These are phyloP conservation scores for Geotrichum macrosporum DNA, from an alignment of 1,139 yeast genomes.

Conservation along the genomic window DNA sequence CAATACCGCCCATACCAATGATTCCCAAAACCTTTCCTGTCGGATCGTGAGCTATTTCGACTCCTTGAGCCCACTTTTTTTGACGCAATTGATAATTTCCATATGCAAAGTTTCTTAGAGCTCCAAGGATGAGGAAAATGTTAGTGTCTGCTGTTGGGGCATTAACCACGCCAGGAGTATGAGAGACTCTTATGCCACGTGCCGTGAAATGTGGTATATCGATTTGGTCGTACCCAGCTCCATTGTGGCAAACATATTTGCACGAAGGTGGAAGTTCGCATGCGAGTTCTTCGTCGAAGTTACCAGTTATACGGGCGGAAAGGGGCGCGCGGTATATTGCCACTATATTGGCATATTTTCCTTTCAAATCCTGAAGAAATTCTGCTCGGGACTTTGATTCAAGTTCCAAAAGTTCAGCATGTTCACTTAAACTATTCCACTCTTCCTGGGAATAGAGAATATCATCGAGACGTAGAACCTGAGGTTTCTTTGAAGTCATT, in stretches of 20 bases:
- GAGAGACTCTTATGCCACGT: slow-evolving; percentile 56
- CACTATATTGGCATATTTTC: slow-evolving; percentile 33
- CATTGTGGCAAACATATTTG: slow-evolving; percentile 67
- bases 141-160: slow-evolving; percentile 77
- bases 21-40: slow-evolving; percentile 64
- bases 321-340: slow-evolving; percentile 35
- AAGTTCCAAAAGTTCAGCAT: slow-evolving; percentile 26
- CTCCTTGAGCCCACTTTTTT: slow-evolving; percentile 36
- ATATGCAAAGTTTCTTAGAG: slow-evolving; percentile 55
- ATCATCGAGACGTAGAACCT: slow-evolving; percentile 30
- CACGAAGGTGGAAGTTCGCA: slow-evolving; percentile 56
- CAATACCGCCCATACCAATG: slow-evolving; percentile 80
- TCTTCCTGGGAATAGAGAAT: slow-evolving; percentile 28
- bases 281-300: slow-evolving; percentile 70
- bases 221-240: slow-evolving; percentile 85
- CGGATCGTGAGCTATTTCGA: slow-evolving; percentile 48
- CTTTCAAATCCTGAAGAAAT: slow-evolving; percentile 35
- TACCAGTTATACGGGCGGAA: slow-evolving; percentile 42
- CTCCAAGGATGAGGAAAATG: slow-evolving; percentile 53
- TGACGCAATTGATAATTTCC: slow-evolving; percentile 39
- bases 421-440: slow-evolving; percentile 29
- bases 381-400: slow-evolving; percentile 31
- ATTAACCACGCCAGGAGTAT: slow-evolving; percentile 65
- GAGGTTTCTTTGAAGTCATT: no score
- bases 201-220: slow-evolving; percentile 49